phyloP scores from a whole-genome alignment of 1,284 basidiomycete species.

The Trichosporon faecale region DNA sequence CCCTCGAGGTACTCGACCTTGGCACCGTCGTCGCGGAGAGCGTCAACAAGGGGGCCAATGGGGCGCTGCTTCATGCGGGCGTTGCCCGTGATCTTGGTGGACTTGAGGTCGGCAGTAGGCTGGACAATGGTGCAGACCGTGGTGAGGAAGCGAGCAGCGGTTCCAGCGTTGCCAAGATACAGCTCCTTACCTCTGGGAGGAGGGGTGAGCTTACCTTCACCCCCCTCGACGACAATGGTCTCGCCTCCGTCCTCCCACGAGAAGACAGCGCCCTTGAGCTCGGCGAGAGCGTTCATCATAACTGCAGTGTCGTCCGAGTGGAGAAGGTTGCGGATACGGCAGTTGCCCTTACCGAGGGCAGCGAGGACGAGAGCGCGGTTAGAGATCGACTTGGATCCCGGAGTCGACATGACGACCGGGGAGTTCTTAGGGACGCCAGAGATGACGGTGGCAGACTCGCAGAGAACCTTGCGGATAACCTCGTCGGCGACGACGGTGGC shows the following conservation, averaged over 20 bases:
- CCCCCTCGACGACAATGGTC: conserved; percentile 87
- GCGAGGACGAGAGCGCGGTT: conserved; percentile 93
- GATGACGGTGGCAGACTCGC: conserved; percentile 70
- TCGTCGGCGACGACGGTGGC: conserved; percentile 80
- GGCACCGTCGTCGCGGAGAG: conserved; percentile 78
- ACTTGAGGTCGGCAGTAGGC: conserved; percentile 47
- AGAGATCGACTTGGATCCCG: conserved; percentile 94
- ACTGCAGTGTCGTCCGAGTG: conserved; percentile 99
- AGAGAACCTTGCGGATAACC: conserved; percentile 74
- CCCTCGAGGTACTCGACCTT: conserved; percentile 74
- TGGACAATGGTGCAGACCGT: conserved; percentile 86
- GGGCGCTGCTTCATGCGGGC: conserved; percentile 96
- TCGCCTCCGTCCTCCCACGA: conserved; percentile 91
- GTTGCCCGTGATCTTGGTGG: conserved; percentile 89
- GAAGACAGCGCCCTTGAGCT: conserved; percentile 85
- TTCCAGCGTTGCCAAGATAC: conserved; percentile 96
- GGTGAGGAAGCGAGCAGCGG: conserved; percentile 95
- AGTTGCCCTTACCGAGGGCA: conserved; percentile 83
- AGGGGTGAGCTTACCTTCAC: conserved; percentile 72
- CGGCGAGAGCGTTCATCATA: conserved; percentile 91
- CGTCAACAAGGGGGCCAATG: conserved; percentile 92
- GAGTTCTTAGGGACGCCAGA: conserved; percentile 64
- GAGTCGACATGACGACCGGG: conserved; percentile 82
- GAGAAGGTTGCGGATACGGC: conserved; percentile 81
- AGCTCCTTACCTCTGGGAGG: conserved; percentile 78